Conservation (phyloP, 768 basidiomycete genomes). For the Leccinum aurantiacum region DNA sequence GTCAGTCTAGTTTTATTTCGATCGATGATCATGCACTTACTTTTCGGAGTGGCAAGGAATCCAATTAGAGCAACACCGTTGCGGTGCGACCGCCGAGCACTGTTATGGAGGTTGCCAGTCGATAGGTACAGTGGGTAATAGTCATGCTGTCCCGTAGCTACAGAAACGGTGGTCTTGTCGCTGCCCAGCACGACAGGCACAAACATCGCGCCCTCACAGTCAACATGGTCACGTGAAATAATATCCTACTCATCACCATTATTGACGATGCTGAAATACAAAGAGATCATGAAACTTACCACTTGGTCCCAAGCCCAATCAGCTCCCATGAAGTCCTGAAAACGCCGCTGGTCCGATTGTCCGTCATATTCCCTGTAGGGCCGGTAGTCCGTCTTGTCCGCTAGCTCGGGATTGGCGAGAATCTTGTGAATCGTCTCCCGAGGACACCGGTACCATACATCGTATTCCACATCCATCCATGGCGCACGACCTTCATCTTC, state of each 20-base stretch:
- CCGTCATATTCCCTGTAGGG: background rate
- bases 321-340: background rate
- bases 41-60: slow-evolving; percentile 7
- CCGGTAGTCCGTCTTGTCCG: too few relatives aligned
- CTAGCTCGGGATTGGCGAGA: too few relatives aligned
- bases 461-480: too few relatives aligned
- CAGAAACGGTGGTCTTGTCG: background rate
- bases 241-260: background rate
- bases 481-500: too few relatives aligned
- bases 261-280: background rate
- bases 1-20: background rate
- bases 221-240: background rate
- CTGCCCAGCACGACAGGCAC: slow-evolving; percentile 1
- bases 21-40: slow-evolving; percentile 1
- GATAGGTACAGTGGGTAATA: slow-evolving; percentile 6
- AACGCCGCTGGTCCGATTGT: background rate
- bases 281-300: background rate
- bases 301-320: slow-evolving; percentile 10
- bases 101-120: slow-evolving; percentile 6
- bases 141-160: slow-evolving; percentile 4
- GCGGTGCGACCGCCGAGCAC: background rate
- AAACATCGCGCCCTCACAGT: background rate
- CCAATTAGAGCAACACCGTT: background rate
- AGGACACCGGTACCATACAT: too few relatives aligned
- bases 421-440: too few relatives aligned